Conservation (phyloP, 2,329 filamentous ascomycete species). For the Colletotrichum sp. region DNA sequence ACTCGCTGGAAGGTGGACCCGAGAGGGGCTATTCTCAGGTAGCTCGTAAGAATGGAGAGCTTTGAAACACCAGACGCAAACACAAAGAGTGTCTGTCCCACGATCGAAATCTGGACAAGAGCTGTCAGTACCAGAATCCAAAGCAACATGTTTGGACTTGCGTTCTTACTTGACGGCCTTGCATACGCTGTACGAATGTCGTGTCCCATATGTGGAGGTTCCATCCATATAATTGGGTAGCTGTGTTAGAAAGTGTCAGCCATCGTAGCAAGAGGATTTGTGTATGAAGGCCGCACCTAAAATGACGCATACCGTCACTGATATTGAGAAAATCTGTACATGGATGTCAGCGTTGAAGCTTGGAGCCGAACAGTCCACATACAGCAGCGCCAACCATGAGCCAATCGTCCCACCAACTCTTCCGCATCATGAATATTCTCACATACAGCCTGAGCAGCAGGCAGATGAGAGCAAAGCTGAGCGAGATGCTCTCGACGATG, state of each 20-base stretch:
- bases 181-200: slow-evolving; percentile 25
- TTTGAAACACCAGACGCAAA: slow-evolving; percentile 42
- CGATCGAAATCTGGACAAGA: slow-evolving; percentile 40
- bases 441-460: slow-evolving; percentile 43
- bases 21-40: slow-evolving; percentile 40
- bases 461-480: slow-evolving; percentile 37
- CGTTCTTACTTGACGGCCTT: slow-evolving; percentile 24
- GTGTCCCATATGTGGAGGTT: slow-evolving; percentile 43
- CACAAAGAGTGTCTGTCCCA: slow-evolving; percentile 43
- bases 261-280: no score
- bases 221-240: slow-evolving; percentile 40
- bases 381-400: slow-evolving; percentile 44
- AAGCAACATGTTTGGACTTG: rapidly evolving
- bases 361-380: not conserved
- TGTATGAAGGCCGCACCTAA: slow-evolving; percentile 16
- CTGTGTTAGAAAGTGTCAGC: not conserved
- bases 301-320: slow-evolving; percentile 37
- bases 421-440: slow-evolving; percentile 35
- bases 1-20: slow-evolving; percentile 35
- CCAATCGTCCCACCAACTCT: slow-evolving; percentile 43
- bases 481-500: slow-evolving; percentile 38
- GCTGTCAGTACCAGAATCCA: not conserved
- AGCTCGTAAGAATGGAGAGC: slow-evolving; percentile 43
- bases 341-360: not conserved
- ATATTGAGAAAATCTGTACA: slow-evolving; percentile 33